Conservation (phyloP, 2,329 filamentous ascomycete species). For the Diaporthe citriasiana region DNA sequence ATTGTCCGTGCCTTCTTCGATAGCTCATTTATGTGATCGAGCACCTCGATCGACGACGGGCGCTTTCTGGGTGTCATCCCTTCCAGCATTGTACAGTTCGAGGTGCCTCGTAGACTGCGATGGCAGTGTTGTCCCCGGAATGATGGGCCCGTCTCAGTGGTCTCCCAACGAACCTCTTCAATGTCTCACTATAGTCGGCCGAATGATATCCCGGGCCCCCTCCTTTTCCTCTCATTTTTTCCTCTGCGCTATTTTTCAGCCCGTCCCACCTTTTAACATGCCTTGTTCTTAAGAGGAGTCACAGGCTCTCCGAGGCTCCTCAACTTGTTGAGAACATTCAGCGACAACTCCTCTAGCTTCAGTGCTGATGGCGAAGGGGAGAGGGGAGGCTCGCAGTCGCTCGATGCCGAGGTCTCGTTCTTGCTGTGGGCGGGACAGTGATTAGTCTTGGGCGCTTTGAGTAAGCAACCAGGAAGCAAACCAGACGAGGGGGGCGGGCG, state of each 20-base stretch:
- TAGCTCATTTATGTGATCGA: neutral
- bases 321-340: conserved; percentile 80
- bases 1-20: neutral
- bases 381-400: conserved; percentile 47
- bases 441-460: conserved; percentile 40
- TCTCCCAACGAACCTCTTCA: neutral
- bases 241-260: neutral
- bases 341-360: conserved; percentile 70
- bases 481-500: conserved; percentile 6
- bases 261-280: conserved; percentile 15
- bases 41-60: neutral
- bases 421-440: conserved; percentile 42
- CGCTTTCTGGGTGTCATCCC: neutral
- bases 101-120: neutral
- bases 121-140: neutral
- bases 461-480: conserved; percentile 41
- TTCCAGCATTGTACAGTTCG: conserved; percentile 5
- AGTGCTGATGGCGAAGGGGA: conserved; percentile 51
- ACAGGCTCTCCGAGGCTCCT: conserved; percentile 74
- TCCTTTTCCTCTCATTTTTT: neutral
- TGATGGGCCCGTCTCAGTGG: neutral
- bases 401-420: conserved; percentile 38
- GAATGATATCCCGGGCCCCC: neutral
- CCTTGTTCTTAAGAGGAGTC: conserved; percentile 36
- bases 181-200: too few relatives aligned